Percentiles rank a stretch among this genome's conserved stretches.
Evolutionary conservation across 257 asterid genomes (phyloP).

Genomic region (Agastache rugosa): DNA sequence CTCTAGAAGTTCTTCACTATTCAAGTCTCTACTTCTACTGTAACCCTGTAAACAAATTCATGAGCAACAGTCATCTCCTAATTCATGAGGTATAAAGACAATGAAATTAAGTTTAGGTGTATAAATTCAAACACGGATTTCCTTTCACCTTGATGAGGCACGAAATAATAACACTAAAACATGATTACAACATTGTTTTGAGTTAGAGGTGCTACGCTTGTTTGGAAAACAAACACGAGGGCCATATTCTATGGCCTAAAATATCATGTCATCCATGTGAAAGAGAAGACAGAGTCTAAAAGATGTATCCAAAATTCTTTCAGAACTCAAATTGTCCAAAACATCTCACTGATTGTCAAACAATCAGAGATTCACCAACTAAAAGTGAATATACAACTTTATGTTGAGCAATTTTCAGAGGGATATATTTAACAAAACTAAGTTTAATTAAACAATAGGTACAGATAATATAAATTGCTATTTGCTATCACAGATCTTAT

Average conservation of each 20-base stretch:
- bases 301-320: background rate
- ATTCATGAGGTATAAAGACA: background rate
- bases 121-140: too few species aligned
- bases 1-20: slow-evolving; percentile 80
- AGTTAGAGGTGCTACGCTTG: background rate
- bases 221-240: background rate
- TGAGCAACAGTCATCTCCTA: slow-evolving; percentile 30
- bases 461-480: background rate
- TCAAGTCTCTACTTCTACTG: slow-evolving; percentile 90
- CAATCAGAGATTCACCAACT: slow-evolving; percentile 20
- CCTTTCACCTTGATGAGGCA: too few species aligned
- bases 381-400: background rate
- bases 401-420: background rate
- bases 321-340: background rate
- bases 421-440: slow-evolving; percentile 2
- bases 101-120: background rate
- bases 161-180: slow-evolving; percentile 1
- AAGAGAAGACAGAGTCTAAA: background rate
- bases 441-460: background rate
- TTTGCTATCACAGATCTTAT: background rate
- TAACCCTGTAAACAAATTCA: slow-evolving; percentile 57
- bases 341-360: slow-evolving; percentile 2
- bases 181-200: background rate
- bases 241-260: slow-evolving; percentile 7
- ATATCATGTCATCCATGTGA: slow-evolving; percentile 7